phyloP scores from a whole-genome alignment of 306 rosid genomes.

The Medicago lupulina region DNA sequence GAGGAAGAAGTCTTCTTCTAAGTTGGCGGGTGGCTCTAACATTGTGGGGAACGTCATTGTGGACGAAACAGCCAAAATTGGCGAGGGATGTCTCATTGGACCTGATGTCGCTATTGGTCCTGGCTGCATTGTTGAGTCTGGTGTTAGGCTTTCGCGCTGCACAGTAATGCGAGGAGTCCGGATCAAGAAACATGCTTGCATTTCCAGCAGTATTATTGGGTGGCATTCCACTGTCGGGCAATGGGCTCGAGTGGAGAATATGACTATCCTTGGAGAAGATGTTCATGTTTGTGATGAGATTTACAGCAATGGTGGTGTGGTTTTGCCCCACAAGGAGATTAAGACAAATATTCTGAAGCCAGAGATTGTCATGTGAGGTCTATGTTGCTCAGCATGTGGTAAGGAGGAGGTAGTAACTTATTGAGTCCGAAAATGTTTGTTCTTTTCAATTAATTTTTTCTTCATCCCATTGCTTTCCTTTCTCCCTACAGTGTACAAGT shows the following conservation, averaged over 20 bases:
- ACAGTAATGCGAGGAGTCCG: constrained; percentile 92
- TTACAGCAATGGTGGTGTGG: constrained; percentile 95
- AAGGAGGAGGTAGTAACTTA: constrained; percentile 39
- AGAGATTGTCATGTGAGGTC: constrained; percentile 86
- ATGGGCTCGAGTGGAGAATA: constrained; percentile 96
- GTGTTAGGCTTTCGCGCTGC: constrained; percentile 92
- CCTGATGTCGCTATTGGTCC: constrained; percentile 99
- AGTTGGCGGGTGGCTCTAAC: constrained; percentile 73
- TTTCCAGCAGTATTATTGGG: constrained; percentile 89
- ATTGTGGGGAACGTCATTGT: constrained; percentile 91
- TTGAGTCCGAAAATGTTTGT: constrained; percentile 43
- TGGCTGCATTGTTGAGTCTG: constrained; percentile 84
- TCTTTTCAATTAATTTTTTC: constrained; percentile 14
- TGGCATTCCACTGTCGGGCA: constrained; percentile 97
- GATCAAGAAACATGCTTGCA: constrained; percentile 89
- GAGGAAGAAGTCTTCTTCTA: constrained; percentile 78
- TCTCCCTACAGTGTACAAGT: constrained; percentile 35
- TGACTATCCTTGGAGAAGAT: constrained; percentile 97
- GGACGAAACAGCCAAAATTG: constrained; percentile 86
- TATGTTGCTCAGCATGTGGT: constrained; percentile 35
- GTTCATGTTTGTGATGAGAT: constrained; percentile 90
- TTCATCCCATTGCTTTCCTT: constrained; percentile 28
- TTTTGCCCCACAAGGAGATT: constrained; percentile 98
- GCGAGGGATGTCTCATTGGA: constrained; percentile 95
- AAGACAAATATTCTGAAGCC: constrained; percentile 95